Evolutionary conservation across 2,329 filamentous ascomycete species (phyloP), one percentile per base, ranked within the genome.

Genomic region (Rugonectria rugulosa): DNA sequence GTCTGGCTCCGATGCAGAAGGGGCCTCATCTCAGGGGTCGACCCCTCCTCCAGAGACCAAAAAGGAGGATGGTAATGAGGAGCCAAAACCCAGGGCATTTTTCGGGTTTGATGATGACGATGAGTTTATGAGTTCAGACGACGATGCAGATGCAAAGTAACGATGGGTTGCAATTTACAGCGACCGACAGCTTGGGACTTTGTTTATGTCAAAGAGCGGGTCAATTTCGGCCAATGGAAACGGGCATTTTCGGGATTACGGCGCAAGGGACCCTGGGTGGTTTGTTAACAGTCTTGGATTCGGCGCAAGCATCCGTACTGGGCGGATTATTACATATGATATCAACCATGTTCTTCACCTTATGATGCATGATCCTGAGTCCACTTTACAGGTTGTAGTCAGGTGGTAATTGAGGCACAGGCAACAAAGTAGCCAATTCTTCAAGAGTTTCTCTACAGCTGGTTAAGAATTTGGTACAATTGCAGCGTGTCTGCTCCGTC

Each of bases 61-160:
- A 48, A 68, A 72, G 10, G 69, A 72, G 27, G 67, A 75, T 10
- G 70, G 67, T 58, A 80, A 4, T n/a, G 19, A 23, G 14, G 37
- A 75, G 54, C 70, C 56, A 42, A 76, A 77, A 61, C 70, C 70
- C 15, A 77, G 65, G 66, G 77, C 81, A 0, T 91, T 92, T 68
- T 89, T 88, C 65, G 90, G 89, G 0, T 94, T 92, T 74, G 90
- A 92, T 59, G 89, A 93, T 27, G 88, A 91, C 49, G 89, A 92
- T 41, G 88, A 90, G 65, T 89, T 88, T 60, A 86, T 88, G 83
- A 89, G 86, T 64, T 87, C 83, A 9, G 83, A 84, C 46, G 83
- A 87, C n/a, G 86, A 88, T 27, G 81, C 83, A 11, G 75, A 77
- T 6, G 72, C 76, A 50, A 56, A 49, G 40, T 54, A 62, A 34